These are phyloP conservation scores for Saccharomycopsis lassenensis DNA, from an alignment of 805 yeast genomes.

Conservation along the genomic window DNA sequence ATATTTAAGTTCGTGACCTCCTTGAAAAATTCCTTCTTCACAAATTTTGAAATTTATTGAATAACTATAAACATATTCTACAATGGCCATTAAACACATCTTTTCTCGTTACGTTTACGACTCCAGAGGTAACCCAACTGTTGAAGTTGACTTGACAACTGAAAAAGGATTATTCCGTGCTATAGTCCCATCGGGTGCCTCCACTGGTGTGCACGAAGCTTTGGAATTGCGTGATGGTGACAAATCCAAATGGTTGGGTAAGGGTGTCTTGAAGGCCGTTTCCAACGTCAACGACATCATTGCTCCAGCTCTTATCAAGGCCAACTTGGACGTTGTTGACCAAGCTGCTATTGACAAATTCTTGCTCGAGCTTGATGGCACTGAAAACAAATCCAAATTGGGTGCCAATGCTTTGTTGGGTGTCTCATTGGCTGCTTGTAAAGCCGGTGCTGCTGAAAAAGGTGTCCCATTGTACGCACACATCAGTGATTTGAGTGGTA, in stretches of 20 bases:
- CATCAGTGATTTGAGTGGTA: slow-evolving; percentile 66
- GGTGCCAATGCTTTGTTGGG: slow-evolving; percentile 99
- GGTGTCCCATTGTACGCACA: slow-evolving; percentile 88
- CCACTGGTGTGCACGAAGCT: slow-evolving; percentile 98
- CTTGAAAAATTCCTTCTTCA: no score
- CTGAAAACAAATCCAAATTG: slow-evolving; percentile 91
- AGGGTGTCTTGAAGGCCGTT: slow-evolving; percentile 97
- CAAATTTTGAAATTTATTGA: no score
- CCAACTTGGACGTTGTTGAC: slow-evolving; percentile 72
- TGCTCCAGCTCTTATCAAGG: slow-evolving; percentile 86
- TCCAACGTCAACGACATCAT: slow-evolving; percentile 89
- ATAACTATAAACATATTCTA: slow-evolving; percentile 9
- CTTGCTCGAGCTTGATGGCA: slow-evolving; percentile 83
- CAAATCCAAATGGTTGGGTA: slow-evolving; percentile 95
- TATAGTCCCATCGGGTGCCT: slow-evolving; percentile 99
- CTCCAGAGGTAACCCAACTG: slow-evolving; percentile 99
- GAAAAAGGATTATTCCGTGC: slow-evolving; percentile 91
- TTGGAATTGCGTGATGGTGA: slow-evolving; percentile 97
- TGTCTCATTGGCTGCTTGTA: slow-evolving; percentile 94
- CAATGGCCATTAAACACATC: slow-evolving; percentile 79
- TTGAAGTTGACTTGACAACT: slow-evolving; percentile 94
- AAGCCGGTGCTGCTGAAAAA: slow-evolving; percentile 97
- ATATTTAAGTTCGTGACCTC: no score
- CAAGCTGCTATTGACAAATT: slow-evolving; percentile 83
- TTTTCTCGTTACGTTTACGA: slow-evolving; percentile 97